phyloP scores from a whole-genome alignment of 257 asterid species.

The Gynochthodes officinalis region DNA sequence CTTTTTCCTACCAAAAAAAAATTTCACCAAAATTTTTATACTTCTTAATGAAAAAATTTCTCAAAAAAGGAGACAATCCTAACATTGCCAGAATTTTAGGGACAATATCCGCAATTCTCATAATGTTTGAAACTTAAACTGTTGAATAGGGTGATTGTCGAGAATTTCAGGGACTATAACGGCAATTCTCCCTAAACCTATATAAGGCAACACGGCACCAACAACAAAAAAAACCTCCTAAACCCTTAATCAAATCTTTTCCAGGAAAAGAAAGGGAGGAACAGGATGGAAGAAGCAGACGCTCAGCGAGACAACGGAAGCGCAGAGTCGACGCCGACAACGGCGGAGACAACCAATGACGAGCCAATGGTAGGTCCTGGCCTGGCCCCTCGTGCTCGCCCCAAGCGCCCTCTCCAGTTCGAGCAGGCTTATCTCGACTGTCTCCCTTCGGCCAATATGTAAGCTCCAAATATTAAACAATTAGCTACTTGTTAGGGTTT shows the following conservation, averaged over 20 bases:
- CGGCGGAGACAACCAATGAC: conserved; percentile 31
- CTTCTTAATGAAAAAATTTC: too few relatives aligned
- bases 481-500: conserved; percentile 23
- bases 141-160: too few relatives aligned
- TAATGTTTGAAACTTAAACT: too few relatives aligned
- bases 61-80: too few relatives aligned
- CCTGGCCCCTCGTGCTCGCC: conserved; percentile 62
- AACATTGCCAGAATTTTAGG: too few relatives aligned
- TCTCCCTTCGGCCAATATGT: conserved; percentile 95
- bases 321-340: conserved; percentile 19
- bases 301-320: conserved; percentile 39
- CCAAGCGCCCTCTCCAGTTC: conserved; percentile 86
- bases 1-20: too few relatives aligned
- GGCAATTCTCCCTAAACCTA: background rate
- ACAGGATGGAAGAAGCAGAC: conserved; percentile 27
- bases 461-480: conserved; percentile 9
- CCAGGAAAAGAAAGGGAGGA: too few relatives aligned
- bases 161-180: background rate
- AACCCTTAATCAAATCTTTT: background rate
- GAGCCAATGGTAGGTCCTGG: conserved; percentile 79
- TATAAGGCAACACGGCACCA: too few relatives aligned
- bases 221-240: conserved; percentile 5
- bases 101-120: too few relatives aligned
- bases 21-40: too few relatives aligned
- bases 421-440: conserved; percentile 87